Evolutionary conservation across 169 alveolate species (phyloP).

Genomic region (Perkinsus olseni): DNA sequence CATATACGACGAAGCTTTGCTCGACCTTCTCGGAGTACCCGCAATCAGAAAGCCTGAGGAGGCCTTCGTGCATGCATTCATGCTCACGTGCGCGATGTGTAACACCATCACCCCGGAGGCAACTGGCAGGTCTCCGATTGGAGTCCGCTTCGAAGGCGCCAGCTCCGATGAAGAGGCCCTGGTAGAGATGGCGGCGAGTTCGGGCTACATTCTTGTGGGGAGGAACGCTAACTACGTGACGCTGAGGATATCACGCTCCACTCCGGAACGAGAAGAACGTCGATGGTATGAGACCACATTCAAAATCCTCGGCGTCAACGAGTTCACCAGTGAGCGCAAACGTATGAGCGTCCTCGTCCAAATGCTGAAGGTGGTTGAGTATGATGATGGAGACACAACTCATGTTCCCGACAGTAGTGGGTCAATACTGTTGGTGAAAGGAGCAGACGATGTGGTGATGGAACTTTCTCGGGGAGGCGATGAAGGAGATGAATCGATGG

Average conservation of each 20-base stretch:
- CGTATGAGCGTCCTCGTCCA: conserved; percentile 43
- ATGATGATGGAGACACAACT: background rate
- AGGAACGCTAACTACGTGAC: background rate
- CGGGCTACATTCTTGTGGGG: conserved; percentile 10
- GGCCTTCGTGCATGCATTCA: background rate
- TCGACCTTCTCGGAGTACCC: background rate
- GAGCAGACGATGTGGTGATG: conserved; percentile 31
- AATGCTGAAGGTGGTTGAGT: background rate
- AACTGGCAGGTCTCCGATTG: background rate
- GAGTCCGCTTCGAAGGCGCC: background rate
- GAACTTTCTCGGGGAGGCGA: background rate
- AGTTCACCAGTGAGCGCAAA: conserved; percentile 45
- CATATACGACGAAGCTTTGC: background rate
- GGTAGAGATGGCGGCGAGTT: conserved; percentile 17
- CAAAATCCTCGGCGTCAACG: conserved; percentile 34
- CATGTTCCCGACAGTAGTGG: background rate
- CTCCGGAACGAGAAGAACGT: background rate
- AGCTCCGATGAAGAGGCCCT: conserved; percentile 35
- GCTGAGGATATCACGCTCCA: background rate
- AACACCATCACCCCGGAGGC: conserved; percentile 19
- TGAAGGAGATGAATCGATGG: background rate
- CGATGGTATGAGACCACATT: background rate
- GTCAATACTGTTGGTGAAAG: conserved; percentile 16
- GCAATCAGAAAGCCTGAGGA: background rate
- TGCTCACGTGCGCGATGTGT: background rate